These are phyloP conservation scores for Gonapodya prolifera DNA, from an alignment of 192 early-diverging fungal species.

Conservation along the genomic window DNA sequence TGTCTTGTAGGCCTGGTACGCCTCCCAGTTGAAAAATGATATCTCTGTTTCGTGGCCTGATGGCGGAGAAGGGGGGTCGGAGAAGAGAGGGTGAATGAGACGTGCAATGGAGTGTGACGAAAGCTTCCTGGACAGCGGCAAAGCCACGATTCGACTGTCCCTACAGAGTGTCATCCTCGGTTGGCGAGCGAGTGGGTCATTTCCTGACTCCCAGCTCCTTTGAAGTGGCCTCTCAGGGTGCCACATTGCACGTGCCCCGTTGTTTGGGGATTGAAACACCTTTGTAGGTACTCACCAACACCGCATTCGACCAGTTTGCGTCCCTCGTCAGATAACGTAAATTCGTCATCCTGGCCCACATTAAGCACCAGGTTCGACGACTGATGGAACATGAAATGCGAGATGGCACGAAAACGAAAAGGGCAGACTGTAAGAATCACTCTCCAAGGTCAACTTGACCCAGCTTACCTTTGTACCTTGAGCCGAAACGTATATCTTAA, in stretches of 20 bases:
- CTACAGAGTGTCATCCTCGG: too few relatives aligned
- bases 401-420: background rate
- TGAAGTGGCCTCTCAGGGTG: too few relatives aligned
- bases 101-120: too few relatives aligned
- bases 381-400: slow-evolving; percentile 16
- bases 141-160: too few relatives aligned
- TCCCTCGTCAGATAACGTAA: slow-evolving; percentile 42
- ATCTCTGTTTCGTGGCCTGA: slow-evolving; percentile 74
- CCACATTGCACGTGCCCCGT: background rate
- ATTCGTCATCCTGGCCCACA: slow-evolving; percentile 53
- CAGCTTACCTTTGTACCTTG: slow-evolving; percentile 53
- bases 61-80: background rate
- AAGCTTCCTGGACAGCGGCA: too few relatives aligned
- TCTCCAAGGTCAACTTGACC: background rate
- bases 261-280: background rate
- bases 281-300: slow-evolving; percentile 33
- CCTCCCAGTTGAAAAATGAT: slow-evolving; percentile 58
- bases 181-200: too few relatives aligned
- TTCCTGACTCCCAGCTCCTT: too few relatives aligned
- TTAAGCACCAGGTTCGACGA: slow-evolving; percentile 81
- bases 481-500: slow-evolving; percentile 62
- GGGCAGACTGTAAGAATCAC: background rate
- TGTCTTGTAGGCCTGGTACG: slow-evolving; percentile 57
- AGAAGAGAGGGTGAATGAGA: too few relatives aligned
- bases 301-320: slow-evolving; percentile 36